Evolutionary conservation across 108 stramenopile species (phyloP), one percentile per base, ranked within the genome.

Genomic region (Skeletonema grethae): DNA sequence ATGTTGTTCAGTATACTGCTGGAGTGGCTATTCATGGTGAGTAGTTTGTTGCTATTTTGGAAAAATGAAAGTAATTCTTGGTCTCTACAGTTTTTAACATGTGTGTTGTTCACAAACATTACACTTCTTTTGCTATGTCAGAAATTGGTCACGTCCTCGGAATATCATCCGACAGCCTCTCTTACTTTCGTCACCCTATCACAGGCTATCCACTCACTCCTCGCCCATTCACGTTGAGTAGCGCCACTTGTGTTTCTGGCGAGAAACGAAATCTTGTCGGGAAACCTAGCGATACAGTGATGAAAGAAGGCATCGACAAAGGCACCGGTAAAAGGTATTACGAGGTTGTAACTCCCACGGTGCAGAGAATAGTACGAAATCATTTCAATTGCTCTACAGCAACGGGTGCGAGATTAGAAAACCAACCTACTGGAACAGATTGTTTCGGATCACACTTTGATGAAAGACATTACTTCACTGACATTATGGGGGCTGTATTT

Each of bases 401-500:
- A 53, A 60, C 30, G 4, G 86, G 86, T 7, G 86, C 86, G 0
- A 67, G 70, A 34, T 69, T 87, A 43, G 86, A 84, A 72, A 82
- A 84, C 66, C 79, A 84, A 48, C 69, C 68, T 6, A 82, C 71
- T n/a, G 67, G 70, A 30, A 7, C 39, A 2, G 83, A 79, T 65
- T 87, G 86, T 57, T 75, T 87, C 55, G 84, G 86, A 12, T 73
- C 70, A 41, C 86, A 87, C 59, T 87, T 48, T 36, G 81, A 84
- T 39, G 86, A 87, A 36, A 32, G 78, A 7, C 16, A 61, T 34
- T 84, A 50, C 43, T 77, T 73, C 56, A 82, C 76, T 4, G 86
- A 87, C 57, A 72, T 84, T 48, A 87, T 87, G 86, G 65, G 81
- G 13, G 73, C 86, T 31, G 84, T 77, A 13, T 82, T 95, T 13